Base-by-base conservation (phyloP, 768 basidiomycete species). In the Tylopilus felleus region DNA sequence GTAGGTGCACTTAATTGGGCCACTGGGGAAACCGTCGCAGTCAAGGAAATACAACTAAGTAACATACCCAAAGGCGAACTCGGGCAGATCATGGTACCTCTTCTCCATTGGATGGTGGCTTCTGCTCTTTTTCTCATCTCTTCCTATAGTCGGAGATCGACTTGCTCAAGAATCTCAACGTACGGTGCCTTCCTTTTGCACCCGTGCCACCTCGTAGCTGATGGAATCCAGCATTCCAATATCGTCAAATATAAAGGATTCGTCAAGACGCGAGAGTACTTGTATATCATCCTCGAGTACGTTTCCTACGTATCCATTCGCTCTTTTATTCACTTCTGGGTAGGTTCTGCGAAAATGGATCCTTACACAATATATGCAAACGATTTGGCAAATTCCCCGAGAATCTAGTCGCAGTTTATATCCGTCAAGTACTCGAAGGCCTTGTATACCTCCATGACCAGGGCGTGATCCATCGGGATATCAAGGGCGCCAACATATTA, bases 191-290 rank as follows among this genome's bases (percentile, higher is more conserved):
- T 19, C 23, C 33, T 38, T 38, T 55, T 25, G 17, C 17, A 25
- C 29, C 28, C 22, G 12, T 52, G 17, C 33, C 10, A 43, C 57
- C 35, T 42, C 49, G 52, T 44, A 45, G 36, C 56, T 59, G 33
- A 71, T 56, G 44, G 35, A 51, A 22, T 53, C 38, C 70, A 96
- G 94, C 93, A 98, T 68, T 78, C 86, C 39, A 98, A 98, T 69
- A 98, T 99, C 67, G 97, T 98, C 67, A 96, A 99, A 73, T 99
- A 99, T 76, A 95, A 96, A 65, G 97, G 97, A 13, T 98, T 96
- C 64, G 92, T 93, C 68, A 93, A 94, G 74, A 95, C 93, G 48
- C 84, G 86, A 51, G 92, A 97, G 64, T 93, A 86, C 70, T 77
- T 99, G 55, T 96, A 96, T 71, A 99, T 99, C 72, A 93, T 99